These are phyloP conservation scores for Dendrobium huoshanense DNA, from an alignment of 106 monocot genomes.

Conservation along the genomic window DNA sequence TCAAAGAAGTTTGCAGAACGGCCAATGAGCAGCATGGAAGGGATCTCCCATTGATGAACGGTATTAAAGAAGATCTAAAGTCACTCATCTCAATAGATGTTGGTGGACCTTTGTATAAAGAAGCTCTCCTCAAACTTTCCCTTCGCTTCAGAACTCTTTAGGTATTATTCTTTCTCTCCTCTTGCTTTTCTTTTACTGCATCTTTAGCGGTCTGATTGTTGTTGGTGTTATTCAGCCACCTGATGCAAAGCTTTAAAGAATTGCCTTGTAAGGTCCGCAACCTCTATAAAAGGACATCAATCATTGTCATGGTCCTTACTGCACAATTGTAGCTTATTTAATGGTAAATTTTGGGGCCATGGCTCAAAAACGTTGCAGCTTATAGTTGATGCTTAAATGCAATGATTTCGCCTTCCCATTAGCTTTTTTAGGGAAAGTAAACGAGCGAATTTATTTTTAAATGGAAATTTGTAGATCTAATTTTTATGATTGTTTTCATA, in stretches of 20 bases:
- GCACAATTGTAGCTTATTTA: too few relatives aligned
- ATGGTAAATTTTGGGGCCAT: too few relatives aligned
- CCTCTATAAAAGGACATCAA: neutral
- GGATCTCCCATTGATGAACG: constrained; percentile 84
- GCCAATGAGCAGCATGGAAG: constrained; percentile 63
- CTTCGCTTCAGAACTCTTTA: constrained; percentile 56
- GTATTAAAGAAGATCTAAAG: constrained; percentile 84
- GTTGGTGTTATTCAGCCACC: neutral
- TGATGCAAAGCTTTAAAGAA: neutral
- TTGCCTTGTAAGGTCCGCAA: neutral
- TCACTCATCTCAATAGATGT: constrained; percentile 43
- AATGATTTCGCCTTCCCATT: too few relatives aligned
- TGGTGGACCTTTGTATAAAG: constrained; percentile 30
- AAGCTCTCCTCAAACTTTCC: constrained; percentile 49
- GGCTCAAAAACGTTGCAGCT: too few relatives aligned
- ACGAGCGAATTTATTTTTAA: too few relatives aligned
- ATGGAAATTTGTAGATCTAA: too few relatives aligned
- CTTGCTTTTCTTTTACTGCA: neutral
- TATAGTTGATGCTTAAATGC: too few relatives aligned
- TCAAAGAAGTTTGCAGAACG: constrained; percentile 33
- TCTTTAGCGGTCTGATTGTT: neutral
- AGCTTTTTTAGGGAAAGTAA: too few relatives aligned
- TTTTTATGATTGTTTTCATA: too few relatives aligned
- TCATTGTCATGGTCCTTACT: neutral
- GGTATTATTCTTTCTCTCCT: constrained; percentile 11